Base-by-base conservation (phyloP, 1,139 yeast species). In the Suhomyces panamericanus region DNA sequence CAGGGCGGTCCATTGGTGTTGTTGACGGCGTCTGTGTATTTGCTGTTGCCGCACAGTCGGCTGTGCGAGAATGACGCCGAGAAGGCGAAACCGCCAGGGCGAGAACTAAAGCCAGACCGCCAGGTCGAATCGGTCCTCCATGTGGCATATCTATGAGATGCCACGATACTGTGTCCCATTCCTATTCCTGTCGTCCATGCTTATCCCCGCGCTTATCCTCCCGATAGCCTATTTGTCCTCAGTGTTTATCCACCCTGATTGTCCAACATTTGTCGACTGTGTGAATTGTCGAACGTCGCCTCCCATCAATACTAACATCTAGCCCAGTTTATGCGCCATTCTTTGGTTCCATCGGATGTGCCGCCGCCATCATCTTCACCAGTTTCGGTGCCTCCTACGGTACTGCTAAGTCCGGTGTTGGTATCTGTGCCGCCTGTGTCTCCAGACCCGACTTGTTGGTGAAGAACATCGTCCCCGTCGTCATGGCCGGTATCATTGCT, bases 401-500 rank as follows among this genome's bases (percentile, higher is more conserved):
- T 78, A 95, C 99, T 56, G 99, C 99, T 64, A 95, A 95, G 75
- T 87, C 96, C 35, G 99, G 99, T 75, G 96, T 93, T 54, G 99
- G 99, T 83, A 91, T 95, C 66, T 90, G 97, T 77, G 99, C 96
- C 66, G 90, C 97, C 57, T 88, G 96, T 73, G 96, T 91, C 52
- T 78, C 93, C 68, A 87, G 97, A 81, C 99, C 99, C 54, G 98
- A 93, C 69, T 80, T 89, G 69, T 81, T 86, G 73, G 95, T 90
- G 57, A 87, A 81, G 71, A 85, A 83, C 70, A 83, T 87, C 63
- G 95, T 95, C 55, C 99, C 99, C 51, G 99, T 95, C 58, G 86
- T 95, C 75, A 91, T 95, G 97, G 96, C 98, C 53, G 99, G 99
- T 87, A 95, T 95, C 67, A 87, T 95, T 73, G 97, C 99, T 69